Evolutionary conservation across 169 alveolate species (phyloP), one percentile per base, ranked within the genome.

Genomic region (Eimeria sp.): DNA sequence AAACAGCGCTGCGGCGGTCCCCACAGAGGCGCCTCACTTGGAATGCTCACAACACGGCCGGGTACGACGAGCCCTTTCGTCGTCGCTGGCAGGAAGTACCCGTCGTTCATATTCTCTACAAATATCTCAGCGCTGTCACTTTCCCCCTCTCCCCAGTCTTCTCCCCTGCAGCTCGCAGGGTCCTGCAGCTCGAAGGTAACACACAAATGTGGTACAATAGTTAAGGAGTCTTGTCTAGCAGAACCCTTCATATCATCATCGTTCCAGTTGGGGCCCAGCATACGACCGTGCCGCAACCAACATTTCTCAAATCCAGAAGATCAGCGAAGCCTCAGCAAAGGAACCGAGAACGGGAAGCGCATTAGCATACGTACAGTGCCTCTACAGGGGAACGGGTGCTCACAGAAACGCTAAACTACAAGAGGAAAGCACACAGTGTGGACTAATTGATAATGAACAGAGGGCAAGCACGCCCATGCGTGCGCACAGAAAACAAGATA

Each of bases 81-180:
- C 18, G 94, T 83, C 10, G 95, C 86, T n/a, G 96, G 96, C 51
- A 94, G 72, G 65, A 94, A 94, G 65, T 94, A 94, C 18, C 96
- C 96, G 25, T 94, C 96, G 54, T 89, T 83, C 73, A 94, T 47
- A 40, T 94, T 94, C 80, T 94, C 96, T 43, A 94, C 78, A 49
- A 94, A 73, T 27, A 94, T 49, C 89, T 78, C 89, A 40, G 89
- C 80, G 58, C 95, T 87, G 67, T 72, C 84, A 47, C 89, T 65
- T 54, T 94, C 95, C 43, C 88, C 87, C n/a, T 47, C 92, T 45
- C 49, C 96, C 72, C 84, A 63, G 70, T 92, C 96, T 75, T 43
- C 63, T 6, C 86, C 92, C 34, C 94, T 95, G 40, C 73, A 73
- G 65, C 65, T 45, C 96, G 45, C 70, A 27, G 89, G 96, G 70